phyloP scores from a whole-genome alignment of 2,329 filamentous ascomycete species.

The Atkinsonella texensis region DNA sequence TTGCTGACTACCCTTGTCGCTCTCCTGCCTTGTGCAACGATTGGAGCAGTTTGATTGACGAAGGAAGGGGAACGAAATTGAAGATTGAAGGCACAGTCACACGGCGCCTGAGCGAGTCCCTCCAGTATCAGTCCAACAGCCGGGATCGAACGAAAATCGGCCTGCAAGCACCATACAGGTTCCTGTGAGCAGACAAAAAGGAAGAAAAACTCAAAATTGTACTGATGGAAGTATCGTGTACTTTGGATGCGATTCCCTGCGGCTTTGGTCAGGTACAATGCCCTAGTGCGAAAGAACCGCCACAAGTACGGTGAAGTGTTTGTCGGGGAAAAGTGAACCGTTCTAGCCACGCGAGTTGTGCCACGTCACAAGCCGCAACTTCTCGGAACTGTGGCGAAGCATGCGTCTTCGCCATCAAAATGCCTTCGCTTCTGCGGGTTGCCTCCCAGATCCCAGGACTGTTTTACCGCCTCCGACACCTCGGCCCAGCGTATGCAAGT shows the following conservation, averaged over 20 bases:
- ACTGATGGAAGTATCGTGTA: slow-evolving; percentile 15
- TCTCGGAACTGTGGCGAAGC: slow-evolving; percentile 26
- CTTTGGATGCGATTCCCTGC: slow-evolving; percentile 15
- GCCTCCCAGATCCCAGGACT: slow-evolving; percentile 8
- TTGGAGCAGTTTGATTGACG: neutral
- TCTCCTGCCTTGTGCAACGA: neutral
- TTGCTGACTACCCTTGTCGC: neutral
- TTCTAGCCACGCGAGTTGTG: slow-evolving; percentile 23
- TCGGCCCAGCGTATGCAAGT: slow-evolving; percentile 9
- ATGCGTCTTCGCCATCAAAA: slow-evolving; percentile 1
- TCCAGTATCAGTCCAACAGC: neutral
- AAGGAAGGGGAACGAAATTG: neutral
- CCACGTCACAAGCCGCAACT: slow-evolving; percentile 27
- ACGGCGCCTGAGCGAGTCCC: neutral
- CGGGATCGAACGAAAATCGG: neutral
- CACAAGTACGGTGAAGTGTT: slow-evolving; percentile 10
- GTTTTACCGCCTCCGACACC: slow-evolving; percentile 9
- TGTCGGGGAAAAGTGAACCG: slow-evolving; percentile 9
- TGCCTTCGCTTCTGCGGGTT: slow-evolving; percentile 6
- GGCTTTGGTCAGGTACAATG: slow-evolving; percentile 10
- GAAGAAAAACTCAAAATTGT: neutral
- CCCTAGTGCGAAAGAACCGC: slow-evolving; percentile 5
- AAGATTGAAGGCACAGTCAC: neutral
- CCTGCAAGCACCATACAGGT: neutral
- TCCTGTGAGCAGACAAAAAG: neutral